phyloP scores from a whole-genome alignment of 768 basidiomycete species.

The Mrakia hoshinonis region DNA sequence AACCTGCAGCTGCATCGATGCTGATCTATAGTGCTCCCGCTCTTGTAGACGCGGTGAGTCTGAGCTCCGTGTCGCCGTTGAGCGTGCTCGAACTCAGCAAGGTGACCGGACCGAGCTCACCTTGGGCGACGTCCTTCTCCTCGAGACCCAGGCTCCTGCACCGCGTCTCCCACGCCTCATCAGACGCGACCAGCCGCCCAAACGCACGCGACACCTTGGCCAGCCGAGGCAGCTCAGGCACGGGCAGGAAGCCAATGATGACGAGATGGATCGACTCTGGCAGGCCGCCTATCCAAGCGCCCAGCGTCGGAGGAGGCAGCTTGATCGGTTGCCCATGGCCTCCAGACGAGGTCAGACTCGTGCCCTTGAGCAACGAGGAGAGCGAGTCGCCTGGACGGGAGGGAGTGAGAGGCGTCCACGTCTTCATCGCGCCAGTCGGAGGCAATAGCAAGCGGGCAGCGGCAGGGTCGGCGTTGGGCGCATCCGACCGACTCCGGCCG shows the following conservation, averaged over 20 bases:
- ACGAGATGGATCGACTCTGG: conserved; percentile 68
- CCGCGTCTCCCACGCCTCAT: conserved; percentile 66
- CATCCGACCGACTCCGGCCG: too few relatives aligned
- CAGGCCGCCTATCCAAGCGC: conserved; percentile 58
- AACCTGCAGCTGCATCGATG: too few relatives aligned
- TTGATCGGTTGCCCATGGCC: conserved; percentile 17
- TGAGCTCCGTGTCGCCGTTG: too few relatives aligned
- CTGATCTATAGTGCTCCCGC: too few relatives aligned
- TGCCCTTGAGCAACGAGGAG: conserved; percentile 1
- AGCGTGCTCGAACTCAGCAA: too few relatives aligned
- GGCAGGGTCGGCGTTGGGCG: too few relatives aligned
- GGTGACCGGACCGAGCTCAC: background rate
- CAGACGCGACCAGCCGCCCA: conserved; percentile 56
- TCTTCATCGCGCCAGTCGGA: background rate
- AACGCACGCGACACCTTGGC: conserved; percentile 59
- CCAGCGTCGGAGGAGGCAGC: conserved; percentile 32
- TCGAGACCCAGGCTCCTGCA: conserved; percentile 46
- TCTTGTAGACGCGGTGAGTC: too few relatives aligned
- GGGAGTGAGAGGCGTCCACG: conserved; percentile 15
- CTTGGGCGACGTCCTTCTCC: background rate
- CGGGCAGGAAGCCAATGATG: conserved; percentile 61
- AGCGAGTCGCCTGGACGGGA: conserved; percentile 3
- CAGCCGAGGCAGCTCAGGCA: conserved; percentile 73
- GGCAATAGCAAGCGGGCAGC: too few relatives aligned
- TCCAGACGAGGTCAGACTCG: background rate